Base-by-base conservation (phyloP, 2,329 filamentous ascomycete genomes). In the Leptosphaerulina australis region DNA sequence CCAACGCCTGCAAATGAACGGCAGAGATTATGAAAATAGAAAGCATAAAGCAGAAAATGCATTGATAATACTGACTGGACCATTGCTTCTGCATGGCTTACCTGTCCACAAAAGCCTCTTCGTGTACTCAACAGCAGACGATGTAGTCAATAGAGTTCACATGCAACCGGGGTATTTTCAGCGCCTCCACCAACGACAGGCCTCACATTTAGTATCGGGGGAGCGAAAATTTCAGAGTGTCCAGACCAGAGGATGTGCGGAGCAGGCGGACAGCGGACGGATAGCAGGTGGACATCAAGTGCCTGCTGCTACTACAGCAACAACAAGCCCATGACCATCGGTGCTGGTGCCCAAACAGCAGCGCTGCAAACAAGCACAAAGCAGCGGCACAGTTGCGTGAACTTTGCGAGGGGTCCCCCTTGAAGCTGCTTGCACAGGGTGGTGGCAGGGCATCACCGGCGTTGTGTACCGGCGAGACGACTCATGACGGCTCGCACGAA, bases 41-140 rank as follows among this genome's bases (percentile, higher is more conserved):
- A 30, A 12, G 7, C 2, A 3, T n/a, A 30, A n/a, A 2, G 15
- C 12, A 14, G 30, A 18, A 22, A 40, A 49, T 38, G 39, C 36
- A 35, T 29, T 21, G 40, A 34, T 8, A 29, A 8, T 17, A 14
- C 20, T 51, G 48, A 50, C 51, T 38, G 45, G 52, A 57, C 55
- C 35, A 37, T 38, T 60, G 60, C 62, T 63, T 58, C 62, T 67
- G 63, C 60, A 58, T 58, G 33, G 58, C 55, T 64, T 62, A 60
- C 45, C 57, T 38, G 47, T 38, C 36, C 37, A 44, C 56, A 57
- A 48, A 48, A 45, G 10, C 34, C 52, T 50, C 46, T 55, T 58
- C 36, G 38, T 52, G 14, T 33, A 21, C 29, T 43, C 21, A 31
- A 50, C 35, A 40, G 41, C 44, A 30, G 50, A n/a, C n/a, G n/a